Percentiles rank a stretch among this genome's conserved stretches.
Evolutionary conservation across 2,329 filamentous ascomycete species (phyloP).

Genomic region (Ophiocordyceps robertsii): DNA sequence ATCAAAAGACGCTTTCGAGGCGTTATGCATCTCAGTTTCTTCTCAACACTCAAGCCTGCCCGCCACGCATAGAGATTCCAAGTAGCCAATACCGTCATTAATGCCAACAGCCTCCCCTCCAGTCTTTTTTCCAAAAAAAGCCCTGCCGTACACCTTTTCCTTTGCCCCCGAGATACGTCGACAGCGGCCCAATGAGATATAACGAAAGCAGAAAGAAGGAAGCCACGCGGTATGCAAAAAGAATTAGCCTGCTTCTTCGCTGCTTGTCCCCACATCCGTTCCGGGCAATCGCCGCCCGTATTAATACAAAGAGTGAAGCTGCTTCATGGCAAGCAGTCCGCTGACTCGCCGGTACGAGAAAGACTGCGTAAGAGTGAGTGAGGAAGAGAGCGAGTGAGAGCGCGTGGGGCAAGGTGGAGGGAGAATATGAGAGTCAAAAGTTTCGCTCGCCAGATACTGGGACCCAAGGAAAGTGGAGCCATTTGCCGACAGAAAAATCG

Average conservation of each 20-base stretch:
- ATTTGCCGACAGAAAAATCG: conserved; percentile 1
- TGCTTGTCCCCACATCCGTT: no score
- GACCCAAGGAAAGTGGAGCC: conserved; percentile 1
- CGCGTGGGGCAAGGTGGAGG: no score
- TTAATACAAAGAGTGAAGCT: conserved; percentile 16
- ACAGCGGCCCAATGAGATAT: no score
- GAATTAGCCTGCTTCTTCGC: no score
- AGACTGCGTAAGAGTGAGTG: no score
- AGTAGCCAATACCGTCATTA: neutral
- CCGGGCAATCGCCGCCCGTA: conserved; percentile 7
- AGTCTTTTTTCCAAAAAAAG: neutral
- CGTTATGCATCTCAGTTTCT: no score
- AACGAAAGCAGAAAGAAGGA: no score
- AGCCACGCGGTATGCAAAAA: no score
- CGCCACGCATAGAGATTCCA: neutral
- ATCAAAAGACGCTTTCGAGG: no score
- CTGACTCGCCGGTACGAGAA: neutral
- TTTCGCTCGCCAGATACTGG: conserved; percentile 8
- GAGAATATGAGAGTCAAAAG: no score
- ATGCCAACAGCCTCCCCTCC: neutral
- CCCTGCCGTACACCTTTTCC: neutral
- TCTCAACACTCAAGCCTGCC: neutral
- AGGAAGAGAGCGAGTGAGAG: no score
- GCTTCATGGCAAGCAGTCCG: conserved; percentile 3
- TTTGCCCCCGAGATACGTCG: no score